A percentile compares a stretch with the other conserved stretches of the same genome.
phyloP scores from a whole-genome alignment of 306 rosid species.

The Gleditsia sinensis region DNA sequence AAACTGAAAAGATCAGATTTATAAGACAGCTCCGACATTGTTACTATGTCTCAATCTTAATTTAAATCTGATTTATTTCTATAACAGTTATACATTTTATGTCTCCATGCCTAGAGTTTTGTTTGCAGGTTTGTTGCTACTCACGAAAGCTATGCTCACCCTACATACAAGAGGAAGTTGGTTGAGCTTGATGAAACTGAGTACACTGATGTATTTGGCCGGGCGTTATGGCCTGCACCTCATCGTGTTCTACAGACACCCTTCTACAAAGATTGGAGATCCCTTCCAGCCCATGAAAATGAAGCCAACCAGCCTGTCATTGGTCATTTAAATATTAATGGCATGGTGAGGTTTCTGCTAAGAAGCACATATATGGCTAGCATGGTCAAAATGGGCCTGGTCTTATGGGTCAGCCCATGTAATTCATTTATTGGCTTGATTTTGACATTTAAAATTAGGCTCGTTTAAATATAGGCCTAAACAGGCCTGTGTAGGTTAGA shows the following conservation, averaged over 20 bases:
- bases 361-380: too few species aligned
- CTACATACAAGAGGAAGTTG: slow-evolving; percentile 72
- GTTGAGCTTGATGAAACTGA: slow-evolving; percentile 67
- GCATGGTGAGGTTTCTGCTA: slow-evolving; percentile 63
- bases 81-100: background rate
- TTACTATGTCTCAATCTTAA: slow-evolving; percentile 22
- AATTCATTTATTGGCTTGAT: too few species aligned
- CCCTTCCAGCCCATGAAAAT: slow-evolving; percentile 62
- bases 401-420: too few species aligned
- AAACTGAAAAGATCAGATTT: background rate
- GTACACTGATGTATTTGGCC: slow-evolving; percentile 72
- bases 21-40: background rate
- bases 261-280: slow-evolving; percentile 69
- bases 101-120: background rate
- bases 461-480: too few species aligned
- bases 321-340: slow-evolving; percentile 65
- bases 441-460: too few species aligned
- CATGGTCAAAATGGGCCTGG: too few species aligned
- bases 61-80: background rate
- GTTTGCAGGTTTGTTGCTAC: slow-evolving; percentile 82
- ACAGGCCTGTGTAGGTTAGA: too few species aligned
- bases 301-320: slow-evolving; percentile 71
- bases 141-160: slow-evolving; percentile 82
- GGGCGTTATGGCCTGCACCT: slow-evolving; percentile 90
- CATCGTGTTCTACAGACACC: slow-evolving; percentile 76